Percentiles rank a stretch among this genome's conserved stretches.
Conservation (phyloP, 805 yeast genomes). For the Suhomyces kilbournensis region DNA sequence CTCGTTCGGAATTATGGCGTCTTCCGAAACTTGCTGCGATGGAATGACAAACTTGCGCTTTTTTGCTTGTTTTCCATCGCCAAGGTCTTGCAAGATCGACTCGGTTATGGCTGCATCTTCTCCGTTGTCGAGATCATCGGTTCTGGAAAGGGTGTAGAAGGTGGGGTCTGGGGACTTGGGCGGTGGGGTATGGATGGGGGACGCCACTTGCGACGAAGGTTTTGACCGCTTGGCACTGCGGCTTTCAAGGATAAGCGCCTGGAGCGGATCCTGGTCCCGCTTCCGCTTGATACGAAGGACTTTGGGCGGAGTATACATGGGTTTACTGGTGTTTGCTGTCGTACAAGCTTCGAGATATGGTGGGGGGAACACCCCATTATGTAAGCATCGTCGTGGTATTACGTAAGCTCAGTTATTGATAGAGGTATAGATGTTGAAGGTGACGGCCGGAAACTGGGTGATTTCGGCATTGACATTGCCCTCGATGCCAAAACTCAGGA, state of each 20-base stretch:
- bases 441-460: constrained; percentile 59
- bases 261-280: constrained; percentile 83
- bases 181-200: constrained; percentile 30
- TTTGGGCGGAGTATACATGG: constrained; percentile 42
- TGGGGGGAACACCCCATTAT: neutral
- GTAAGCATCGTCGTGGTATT: neutral
- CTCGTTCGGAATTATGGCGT: constrained; percentile 49
- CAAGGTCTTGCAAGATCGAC: constrained; percentile 7
- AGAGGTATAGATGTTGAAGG: constrained; percentile 66
- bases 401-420: constrained; percentile 26
- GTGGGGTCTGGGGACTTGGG: constrained; percentile 24
- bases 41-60: constrained; percentile 37
- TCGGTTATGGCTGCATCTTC: constrained; percentile 7
- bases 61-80: constrained; percentile 7
- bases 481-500: constrained; percentile 66
- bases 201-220: constrained; percentile 26
- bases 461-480: constrained; percentile 65
- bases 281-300: constrained; percentile 82
- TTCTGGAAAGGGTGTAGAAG: constrained; percentile 31
- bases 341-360: no score
- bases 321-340: neutral
- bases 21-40: constrained; percentile 29
- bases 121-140: constrained; percentile 23
- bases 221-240: constrained; percentile 39
- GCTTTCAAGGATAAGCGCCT: constrained; percentile 61